Evolutionary conservation across 495 filamentous ascomycete genomes (phyloP), one percentile per base, ranked within the genome.

Genomic region (Penicillium pulvis): DNA sequence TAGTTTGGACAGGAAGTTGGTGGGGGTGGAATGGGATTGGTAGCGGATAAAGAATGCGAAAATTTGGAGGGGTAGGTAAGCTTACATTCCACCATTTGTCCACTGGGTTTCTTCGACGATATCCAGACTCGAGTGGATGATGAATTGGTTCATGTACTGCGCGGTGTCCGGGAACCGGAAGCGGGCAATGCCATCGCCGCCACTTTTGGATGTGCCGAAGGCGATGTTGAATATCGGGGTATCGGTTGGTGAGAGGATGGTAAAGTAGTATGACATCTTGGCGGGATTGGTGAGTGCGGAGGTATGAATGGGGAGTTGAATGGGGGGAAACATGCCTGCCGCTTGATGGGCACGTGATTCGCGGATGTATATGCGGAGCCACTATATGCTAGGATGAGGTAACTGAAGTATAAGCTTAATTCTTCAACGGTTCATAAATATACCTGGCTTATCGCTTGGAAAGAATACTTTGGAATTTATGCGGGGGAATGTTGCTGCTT

Each of bases 101-200:
- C 95, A 98, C 74, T 97, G 93, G 19, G 92, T 83, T 67, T 98
- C 94, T 73, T 98, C 94, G 23, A 97, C 87, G 46, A 97, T 91
- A 69, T 98, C 94, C 44, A 98, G 77, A 63, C 87, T 88, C 53
- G 88, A 89, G 77, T 98, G 93, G 47, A 94, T 87, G 72, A 98
- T 90, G 80, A 98, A 97, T 74, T 97, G 94, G 79, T 96, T 97
- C 85, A 97, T 90, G 70, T 93, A 88, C 51, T 90, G 85, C 26
- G 92, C 89, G 60, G 95, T 87, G 47, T 92, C 88, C 31, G 80
- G 84, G 82, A 96, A 97, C 60, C 76, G 74, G 70, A 83, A 81
- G 39, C 90, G 86, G 26, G 94, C 79, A 65, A 92, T 82, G 63
- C 94, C 94, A 81, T 97, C 93, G 63, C 92, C 93, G 76, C 93